A percentile compares a stretch with the other conserved stretches of the same genome.
Conservation (phyloP, 116 monocot species). For the Phalaenopsis hybrid region DNA sequence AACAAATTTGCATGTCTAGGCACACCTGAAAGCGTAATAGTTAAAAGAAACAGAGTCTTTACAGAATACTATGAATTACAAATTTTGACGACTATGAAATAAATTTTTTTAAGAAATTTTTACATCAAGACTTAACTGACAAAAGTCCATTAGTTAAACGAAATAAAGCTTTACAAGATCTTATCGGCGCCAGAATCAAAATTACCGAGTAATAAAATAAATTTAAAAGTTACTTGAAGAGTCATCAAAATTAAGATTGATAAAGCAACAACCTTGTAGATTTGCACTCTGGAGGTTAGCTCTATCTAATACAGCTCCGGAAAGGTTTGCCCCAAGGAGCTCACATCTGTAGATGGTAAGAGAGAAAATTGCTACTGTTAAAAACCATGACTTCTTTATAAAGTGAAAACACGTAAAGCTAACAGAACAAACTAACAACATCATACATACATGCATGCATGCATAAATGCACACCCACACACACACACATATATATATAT, state of each 20-base stretch:
- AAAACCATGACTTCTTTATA: not conserved
- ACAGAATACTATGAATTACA: not conserved
- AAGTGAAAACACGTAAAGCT: not conserved
- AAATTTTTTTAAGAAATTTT: not conserved
- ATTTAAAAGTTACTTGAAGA: not conserved
- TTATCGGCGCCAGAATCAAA: not conserved
- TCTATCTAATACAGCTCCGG: conserved; percentile 60
- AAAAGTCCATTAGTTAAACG: not conserved
- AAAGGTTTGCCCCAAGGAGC: conserved; percentile 76
- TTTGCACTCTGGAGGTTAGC: conserved; percentile 96
- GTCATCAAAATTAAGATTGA: not conserved
- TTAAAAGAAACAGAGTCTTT: not conserved
- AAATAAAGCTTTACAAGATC: not conserved
- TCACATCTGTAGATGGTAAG: conserved; percentile 61
- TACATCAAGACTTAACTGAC: not conserved
- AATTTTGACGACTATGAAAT: not conserved
- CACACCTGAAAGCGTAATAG: not conserved
- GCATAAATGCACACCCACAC: not conserved
- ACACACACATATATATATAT: too few species aligned
- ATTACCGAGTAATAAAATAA: not conserved
- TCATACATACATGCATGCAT: not conserved
- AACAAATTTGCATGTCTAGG: not conserved
- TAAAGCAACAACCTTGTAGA: conserved; percentile 54
- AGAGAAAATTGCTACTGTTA: conserved; percentile 7
- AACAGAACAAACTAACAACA: not conserved